These are phyloP conservation scores for Solanum clarkiae DNA, from an alignment of 257 asterid species.

Conservation along the genomic window DNA sequence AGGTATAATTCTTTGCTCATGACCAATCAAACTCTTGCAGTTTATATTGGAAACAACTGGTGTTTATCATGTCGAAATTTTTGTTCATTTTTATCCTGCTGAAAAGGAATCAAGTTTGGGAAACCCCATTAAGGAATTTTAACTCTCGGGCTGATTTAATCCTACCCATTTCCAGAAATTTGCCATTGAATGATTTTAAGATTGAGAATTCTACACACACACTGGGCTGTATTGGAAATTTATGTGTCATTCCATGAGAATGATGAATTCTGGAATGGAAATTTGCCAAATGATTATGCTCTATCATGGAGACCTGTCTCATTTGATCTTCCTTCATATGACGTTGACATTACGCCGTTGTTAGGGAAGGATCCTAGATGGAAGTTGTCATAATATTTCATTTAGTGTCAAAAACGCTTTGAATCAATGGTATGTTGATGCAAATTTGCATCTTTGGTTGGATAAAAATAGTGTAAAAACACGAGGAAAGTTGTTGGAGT, in stretches of 20 bases:
- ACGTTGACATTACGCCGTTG: constrained; percentile 59
- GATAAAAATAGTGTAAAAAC: constrained; percentile 33
- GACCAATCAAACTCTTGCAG: constrained; percentile 44
- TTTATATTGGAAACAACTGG: constrained; percentile 65
- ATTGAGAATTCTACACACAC: constrained; percentile 40
- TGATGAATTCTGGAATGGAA: constrained; percentile 73
- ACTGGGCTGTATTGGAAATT: constrained; percentile 54
- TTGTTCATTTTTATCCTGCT: constrained; percentile 55
- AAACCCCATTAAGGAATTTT: background rate
- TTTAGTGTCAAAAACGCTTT: constrained; percentile 57
- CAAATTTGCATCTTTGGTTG: constrained; percentile 81
- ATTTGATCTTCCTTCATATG: constrained; percentile 62
- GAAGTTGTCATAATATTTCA: constrained; percentile 29
- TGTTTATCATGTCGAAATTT: constrained; percentile 52
- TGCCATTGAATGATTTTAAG: constrained; percentile 33
- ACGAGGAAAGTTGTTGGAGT: constrained; percentile 28
- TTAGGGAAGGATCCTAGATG: constrained; percentile 46
- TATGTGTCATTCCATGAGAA: constrained; percentile 73
- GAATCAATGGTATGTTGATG: constrained; percentile 69
- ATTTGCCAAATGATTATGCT: constrained; percentile 54
- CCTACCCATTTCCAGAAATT: constrained; percentile 45
- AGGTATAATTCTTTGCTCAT: constrained; percentile 53
- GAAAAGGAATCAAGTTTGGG: background rate
- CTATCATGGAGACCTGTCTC: constrained; percentile 75
- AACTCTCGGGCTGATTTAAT: constrained; percentile 48